Evolutionary conservation across 805 yeast species (phyloP), one percentile per base, ranked within the genome.

Genomic region (Lachancea quebecensis): DNA sequence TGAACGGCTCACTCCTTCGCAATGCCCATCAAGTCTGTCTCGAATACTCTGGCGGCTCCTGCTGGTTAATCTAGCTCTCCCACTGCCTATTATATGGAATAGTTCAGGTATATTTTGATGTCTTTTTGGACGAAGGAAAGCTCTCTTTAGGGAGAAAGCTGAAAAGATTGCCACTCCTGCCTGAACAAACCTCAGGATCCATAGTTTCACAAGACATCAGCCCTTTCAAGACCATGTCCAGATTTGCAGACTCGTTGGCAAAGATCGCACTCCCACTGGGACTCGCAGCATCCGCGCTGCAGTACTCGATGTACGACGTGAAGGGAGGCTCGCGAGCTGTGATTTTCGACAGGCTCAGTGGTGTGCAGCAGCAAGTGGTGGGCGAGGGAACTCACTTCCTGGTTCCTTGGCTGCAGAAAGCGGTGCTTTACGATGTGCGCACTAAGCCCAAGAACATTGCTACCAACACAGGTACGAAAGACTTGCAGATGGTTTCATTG

Each of bases 311-410:
- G 69, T 93, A 88, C 64, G 98, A 93, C 61, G 99, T 93, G 33
- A 81, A 84, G 61, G 99, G 99, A 49, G 99, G 99, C 45, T 78
- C 86, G 47, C 76, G 99, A 64, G 99, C 97, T 18, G 95, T 93
- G 44, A 85, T 93, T 51, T 93, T 93, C 62, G 98, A 93, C 71
- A 76, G 99, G 57, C 67, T 93, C 47, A 70, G 75, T 37, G 99
- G 99, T 70, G 95, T 93, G 43, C 84, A 86, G 65, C 81, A 80
- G 57, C 70, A 71, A n/a, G 97, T 93, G 18, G 73, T 90, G 49
- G 96, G 97, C 27, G 99, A 93, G 70, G 99, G 99, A 49, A 85
- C 98, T 18, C 98, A 93, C 67, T 93, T 93, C 66, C 71, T 90
- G 52, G 66, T 93, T 43, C 99, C 99, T 43, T 93, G 99, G 98